A percentile compares a stretch with the other conserved stretches of the same genome.
Evolutionary conservation across 441 rosid genomes (phyloP).

Genomic region (Codiaeum variegatum): DNA sequence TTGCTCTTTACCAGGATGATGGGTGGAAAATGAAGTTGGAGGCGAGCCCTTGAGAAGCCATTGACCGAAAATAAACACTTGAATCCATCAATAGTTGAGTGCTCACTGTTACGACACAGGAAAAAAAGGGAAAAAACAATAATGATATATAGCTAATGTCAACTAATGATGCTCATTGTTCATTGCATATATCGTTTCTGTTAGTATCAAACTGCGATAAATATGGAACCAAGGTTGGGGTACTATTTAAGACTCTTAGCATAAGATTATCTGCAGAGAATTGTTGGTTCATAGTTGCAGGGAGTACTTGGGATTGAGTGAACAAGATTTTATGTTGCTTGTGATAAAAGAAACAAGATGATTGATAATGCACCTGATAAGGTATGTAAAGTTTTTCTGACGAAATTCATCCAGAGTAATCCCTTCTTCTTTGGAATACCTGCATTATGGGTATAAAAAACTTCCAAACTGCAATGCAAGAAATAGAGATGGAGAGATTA

Average conservation of each 20-base stretch:
- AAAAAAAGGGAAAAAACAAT: neutral
- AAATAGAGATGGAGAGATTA: neutral
- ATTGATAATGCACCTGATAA: conserved; percentile 54
- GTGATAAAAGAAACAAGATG: neutral
- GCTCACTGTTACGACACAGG: conserved; percentile 41
- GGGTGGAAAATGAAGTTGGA: conserved; percentile 54
- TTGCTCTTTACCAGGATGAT: conserved; percentile 47
- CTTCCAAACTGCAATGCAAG: neutral
- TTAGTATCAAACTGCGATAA: neutral
- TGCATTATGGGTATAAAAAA: conserved; percentile 26
- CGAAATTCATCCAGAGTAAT: conserved; percentile 49
- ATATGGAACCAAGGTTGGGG: neutral
- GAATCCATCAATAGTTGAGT: conserved; percentile 56
- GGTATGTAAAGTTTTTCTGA: conserved; percentile 69
- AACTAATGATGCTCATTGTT: neutral
- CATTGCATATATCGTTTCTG: neutral
- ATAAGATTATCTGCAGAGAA: neutral
- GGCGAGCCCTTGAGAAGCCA: conserved; percentile 59
- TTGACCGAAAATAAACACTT: conserved; percentile 54
- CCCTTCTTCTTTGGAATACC: conserved; percentile 95
- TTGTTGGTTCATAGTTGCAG: neutral
- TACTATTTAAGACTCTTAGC: neutral
- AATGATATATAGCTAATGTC: neutral
- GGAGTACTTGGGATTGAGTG: neutral
- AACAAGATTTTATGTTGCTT: neutral